Conservation (phyloP, 805 yeast genomes). For the Jamesozyma piceae region DNA sequence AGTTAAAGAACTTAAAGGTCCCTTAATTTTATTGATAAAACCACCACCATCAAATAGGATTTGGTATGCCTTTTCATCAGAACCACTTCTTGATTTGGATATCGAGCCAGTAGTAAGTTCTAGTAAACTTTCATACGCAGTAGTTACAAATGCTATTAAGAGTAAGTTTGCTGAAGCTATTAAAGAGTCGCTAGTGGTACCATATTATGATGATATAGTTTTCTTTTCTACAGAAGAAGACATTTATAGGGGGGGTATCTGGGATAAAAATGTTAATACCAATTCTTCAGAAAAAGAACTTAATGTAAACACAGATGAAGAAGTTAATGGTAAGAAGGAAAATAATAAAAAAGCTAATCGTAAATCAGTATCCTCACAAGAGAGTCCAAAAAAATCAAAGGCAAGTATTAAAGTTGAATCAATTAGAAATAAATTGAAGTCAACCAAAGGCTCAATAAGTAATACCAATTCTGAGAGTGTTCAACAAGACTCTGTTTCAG, state of each 20-base stretch:
- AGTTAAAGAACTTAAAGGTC: conserved; percentile 63
- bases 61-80: conserved; percentile 80
- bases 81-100: conserved; percentile 65
- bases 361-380: background rate
- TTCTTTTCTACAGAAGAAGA: conserved; percentile 59
- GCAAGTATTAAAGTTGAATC: background rate
- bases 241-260: conserved; percentile 84
- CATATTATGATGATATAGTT: conserved; percentile 80
- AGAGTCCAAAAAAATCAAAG: background rate
- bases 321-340: background rate
- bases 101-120: conserved; percentile 91
- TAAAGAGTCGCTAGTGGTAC: conserved; percentile 69
- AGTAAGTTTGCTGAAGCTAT: conserved; percentile 71
- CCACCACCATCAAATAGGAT: conserved; percentile 86
- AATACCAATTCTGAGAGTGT: background rate
- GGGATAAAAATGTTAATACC: conserved; percentile 40
- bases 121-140: conserved; percentile 63
- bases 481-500: background rate
- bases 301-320: background rate
- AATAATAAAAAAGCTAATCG: background rate
- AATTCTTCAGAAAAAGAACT: background rate
- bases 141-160: conserved; percentile 73
- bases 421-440: background rate
- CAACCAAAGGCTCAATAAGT: background rate
- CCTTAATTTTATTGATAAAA: conserved; percentile 57